These are phyloP conservation scores for Kwoniella europaea DNA, from an alignment of 768 basidiomycete genomes.

Conservation along the genomic window DNA sequence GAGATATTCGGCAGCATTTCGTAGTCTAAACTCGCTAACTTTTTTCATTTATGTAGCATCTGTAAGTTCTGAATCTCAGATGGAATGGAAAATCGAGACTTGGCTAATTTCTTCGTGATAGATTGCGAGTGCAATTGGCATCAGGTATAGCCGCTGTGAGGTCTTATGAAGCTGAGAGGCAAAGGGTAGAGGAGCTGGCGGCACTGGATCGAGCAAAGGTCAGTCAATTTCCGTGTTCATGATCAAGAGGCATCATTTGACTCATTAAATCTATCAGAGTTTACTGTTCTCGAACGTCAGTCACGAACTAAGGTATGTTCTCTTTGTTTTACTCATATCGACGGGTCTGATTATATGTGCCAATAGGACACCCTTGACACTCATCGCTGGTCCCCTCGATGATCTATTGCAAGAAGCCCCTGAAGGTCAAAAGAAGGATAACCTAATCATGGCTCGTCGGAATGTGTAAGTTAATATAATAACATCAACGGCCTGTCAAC, in stretches of 20 bases:
- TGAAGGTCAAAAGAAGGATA: conserved; percentile 45
- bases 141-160: conserved; percentile 52
- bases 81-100: background rate
- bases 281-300: conserved; percentile 47
- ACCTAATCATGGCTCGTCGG: conserved; percentile 43
- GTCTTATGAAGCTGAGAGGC: conserved; percentile 50
- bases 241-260: too few relatives aligned
- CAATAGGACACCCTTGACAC: conserved; percentile 42
- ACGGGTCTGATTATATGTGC: background rate
- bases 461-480: conserved; percentile 33
- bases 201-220: conserved; percentile 49
- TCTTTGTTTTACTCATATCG: too few relatives aligned
- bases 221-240: background rate
- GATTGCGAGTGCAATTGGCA: conserved; percentile 46
- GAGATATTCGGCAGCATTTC: background rate
- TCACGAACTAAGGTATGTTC: conserved; percentile 31
- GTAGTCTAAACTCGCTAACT: background rate
- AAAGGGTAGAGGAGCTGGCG: conserved; percentile 48
- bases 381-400: conserved; percentile 52
- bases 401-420: conserved; percentile 41
- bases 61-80: conserved; percentile 21
- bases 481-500: too few relatives aligned
- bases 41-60: conserved; percentile 22
- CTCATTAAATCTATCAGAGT: conserved; percentile 11
- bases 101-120: background rate